Conservation (phyloP, 352 stramenopile genomes). For the Globisporangium nodosum region DNA sequence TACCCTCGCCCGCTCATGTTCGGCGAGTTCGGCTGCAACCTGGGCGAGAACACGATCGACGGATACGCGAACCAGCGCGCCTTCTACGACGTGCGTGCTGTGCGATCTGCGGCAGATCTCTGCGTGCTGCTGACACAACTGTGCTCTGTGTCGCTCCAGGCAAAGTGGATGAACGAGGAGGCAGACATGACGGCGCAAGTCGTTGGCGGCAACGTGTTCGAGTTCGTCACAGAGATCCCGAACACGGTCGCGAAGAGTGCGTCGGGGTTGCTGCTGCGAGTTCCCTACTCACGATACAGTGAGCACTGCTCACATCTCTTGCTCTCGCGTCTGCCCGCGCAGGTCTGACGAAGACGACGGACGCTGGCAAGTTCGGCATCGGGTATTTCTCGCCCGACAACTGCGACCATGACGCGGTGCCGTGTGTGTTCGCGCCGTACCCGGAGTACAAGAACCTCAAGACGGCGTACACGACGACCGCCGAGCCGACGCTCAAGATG, state of each 20-base stretch:
- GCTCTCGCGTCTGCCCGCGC: background rate
- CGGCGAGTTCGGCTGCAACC: slow-evolving; percentile 52
- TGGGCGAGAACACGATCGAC: slow-evolving; percentile 42
- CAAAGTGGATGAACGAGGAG: slow-evolving; percentile 85
- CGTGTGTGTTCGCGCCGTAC: slow-evolving; percentile 38
- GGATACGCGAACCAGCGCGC: slow-evolving; percentile 39
- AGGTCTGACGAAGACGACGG: slow-evolving; percentile 25
- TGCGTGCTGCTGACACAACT: too few species aligned
- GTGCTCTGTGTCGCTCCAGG: too few species aligned
- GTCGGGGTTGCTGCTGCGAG: background rate
- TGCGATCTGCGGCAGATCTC: too few species aligned
- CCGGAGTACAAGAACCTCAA: slow-evolving; percentile 46
- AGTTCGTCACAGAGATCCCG: slow-evolving; percentile 69
- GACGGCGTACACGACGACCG: slow-evolving; percentile 44
- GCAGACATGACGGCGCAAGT: slow-evolving; percentile 62
- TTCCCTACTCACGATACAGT: too few species aligned
- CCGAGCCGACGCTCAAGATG: slow-evolving; percentile 27
- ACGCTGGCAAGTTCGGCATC: slow-evolving; percentile 37
- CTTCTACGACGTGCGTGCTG: slow-evolving; percentile 30
- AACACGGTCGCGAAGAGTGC: slow-evolving; percentile 25
- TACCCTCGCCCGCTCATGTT: slow-evolving; percentile 49
- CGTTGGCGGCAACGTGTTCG: slow-evolving; percentile 74
- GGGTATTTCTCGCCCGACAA: slow-evolving; percentile 38
- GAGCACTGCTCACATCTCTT: too few species aligned
- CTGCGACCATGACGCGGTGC: slow-evolving; percentile 26